Evolutionary conservation across 2,329 filamentous ascomycete species (phyloP).

Genomic region (Saccharata proteae): DNA sequence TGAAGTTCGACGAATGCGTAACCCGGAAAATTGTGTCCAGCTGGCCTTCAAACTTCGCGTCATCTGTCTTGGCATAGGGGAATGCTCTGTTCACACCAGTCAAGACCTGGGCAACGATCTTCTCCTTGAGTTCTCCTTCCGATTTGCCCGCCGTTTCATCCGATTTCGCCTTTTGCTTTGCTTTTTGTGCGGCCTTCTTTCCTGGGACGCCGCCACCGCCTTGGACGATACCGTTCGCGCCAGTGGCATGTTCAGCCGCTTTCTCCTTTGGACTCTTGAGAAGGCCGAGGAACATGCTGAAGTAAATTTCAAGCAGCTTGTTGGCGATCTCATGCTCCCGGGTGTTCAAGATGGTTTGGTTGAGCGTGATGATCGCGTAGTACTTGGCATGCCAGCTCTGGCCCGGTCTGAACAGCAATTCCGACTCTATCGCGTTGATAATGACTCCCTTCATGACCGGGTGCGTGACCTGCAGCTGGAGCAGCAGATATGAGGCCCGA

Average conservation of each 20-base stretch:
- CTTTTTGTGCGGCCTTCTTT: conserved; percentile 39
- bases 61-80: conserved; percentile 76
- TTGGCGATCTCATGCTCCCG: conserved; percentile 74
- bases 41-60: conserved; percentile 69
- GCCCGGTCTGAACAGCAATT: conserved; percentile 74
- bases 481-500: conserved; percentile 79
- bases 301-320: conserved; percentile 80
- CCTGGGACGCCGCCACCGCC: conserved; percentile 42
- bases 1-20: conserved; percentile 97
- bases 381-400: conserved; percentile 86
- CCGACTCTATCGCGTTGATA: conserved; percentile 72
- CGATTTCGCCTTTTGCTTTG: conserved; percentile 29
- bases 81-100: conserved; percentile 94
- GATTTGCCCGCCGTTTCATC: conserved; percentile 29
- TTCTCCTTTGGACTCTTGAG: conserved; percentile 50
- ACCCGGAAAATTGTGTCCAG: conserved; percentile 91
- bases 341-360: conserved; percentile 83
- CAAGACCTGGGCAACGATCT: conserved; percentile 80
- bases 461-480: conserved; percentile 80
- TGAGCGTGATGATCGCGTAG: conserved; percentile 90
- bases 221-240: conserved; percentile 39
- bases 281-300: conserved; percentile 72
- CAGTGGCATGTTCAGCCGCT: too few relatives aligned
- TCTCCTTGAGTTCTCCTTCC: conserved; percentile 66
- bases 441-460: conserved; percentile 90